These are phyloP conservation scores for Nymphaea colorata DNA, from an alignment of 164 flowering plant species.

Conservation along the genomic window DNA sequence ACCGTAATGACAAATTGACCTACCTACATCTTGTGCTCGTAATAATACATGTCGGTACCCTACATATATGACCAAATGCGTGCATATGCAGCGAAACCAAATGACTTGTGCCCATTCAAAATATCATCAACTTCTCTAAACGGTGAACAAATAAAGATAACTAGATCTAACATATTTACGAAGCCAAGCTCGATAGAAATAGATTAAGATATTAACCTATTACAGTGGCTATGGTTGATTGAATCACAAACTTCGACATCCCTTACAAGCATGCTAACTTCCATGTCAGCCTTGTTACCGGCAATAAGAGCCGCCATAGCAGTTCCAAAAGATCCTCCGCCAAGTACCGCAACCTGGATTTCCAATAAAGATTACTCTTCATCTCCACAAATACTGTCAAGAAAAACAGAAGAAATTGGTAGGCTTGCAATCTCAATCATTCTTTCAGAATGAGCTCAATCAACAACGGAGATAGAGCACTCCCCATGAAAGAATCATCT, in stretches of 20 bases:
- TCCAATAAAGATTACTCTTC: background rate
- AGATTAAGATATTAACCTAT: slow-evolving; percentile 28
- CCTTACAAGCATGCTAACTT: slow-evolving; percentile 79
- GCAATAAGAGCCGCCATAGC: slow-evolving; percentile 99
- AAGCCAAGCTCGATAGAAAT: background rate
- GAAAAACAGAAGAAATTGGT: too few species aligned
- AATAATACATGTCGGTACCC: too few species aligned
- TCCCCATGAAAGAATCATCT: too few species aligned
- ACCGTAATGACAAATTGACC: too few species aligned
- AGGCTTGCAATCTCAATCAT: too few species aligned
- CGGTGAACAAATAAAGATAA: background rate
- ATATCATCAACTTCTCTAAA: background rate
- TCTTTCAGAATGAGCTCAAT: too few species aligned
- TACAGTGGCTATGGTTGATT: slow-evolving; percentile 58
- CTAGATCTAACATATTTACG: background rate
- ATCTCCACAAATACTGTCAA: background rate
- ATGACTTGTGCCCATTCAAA: too few species aligned
- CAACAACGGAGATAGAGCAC: too few species aligned
- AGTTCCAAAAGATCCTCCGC: slow-evolving; percentile 98
- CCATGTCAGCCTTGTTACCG: slow-evolving; percentile 47
- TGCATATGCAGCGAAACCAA: too few species aligned
- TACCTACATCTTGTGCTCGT: too few species aligned
- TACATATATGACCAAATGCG: too few species aligned
- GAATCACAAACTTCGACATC: slow-evolving; percentile 67
- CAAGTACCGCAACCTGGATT: slow-evolving; percentile 80